Percentiles rank a stretch among this genome's conserved stretches.
These are phyloP conservation scores for Oryza glaberrima DNA, from an alignment of 176 grass and related monocot genomes.

Conservation along the genomic window DNA sequence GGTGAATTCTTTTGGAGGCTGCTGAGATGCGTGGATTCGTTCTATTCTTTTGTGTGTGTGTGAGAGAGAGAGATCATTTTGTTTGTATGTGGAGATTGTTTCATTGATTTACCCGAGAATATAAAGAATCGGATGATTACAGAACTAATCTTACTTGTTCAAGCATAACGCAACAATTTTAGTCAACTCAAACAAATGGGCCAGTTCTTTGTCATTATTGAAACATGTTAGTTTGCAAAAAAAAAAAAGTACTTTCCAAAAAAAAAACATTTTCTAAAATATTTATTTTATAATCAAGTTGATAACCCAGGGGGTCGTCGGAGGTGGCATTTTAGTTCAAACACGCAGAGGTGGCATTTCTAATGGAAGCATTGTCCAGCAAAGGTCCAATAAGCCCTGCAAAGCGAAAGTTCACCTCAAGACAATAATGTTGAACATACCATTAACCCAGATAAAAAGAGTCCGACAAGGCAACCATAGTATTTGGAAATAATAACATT, in stretches of 20 bases:
- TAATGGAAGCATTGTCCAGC: no score
- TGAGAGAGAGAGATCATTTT: neutral
- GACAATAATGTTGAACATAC: slow-evolving; percentile 19
- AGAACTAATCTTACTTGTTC: neutral
- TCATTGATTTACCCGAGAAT: neutral
- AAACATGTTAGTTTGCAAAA: no score
- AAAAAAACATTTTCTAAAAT: no score
- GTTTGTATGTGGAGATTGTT: slow-evolving; percentile 6
- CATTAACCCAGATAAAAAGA: slow-evolving; percentile 32
- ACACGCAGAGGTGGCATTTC: no score
- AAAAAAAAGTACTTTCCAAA: no score
- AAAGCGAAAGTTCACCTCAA: neutral
- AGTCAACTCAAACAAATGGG: no score
- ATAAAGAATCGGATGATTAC: slow-evolving; percentile 8
- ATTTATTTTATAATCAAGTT: no score
- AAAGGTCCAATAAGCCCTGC: no score
- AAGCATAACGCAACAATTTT: neutral
- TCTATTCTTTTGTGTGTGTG: slow-evolving; percentile 40
- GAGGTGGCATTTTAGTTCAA: no score
- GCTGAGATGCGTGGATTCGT: slow-evolving; percentile 28
- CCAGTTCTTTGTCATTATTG: no score
- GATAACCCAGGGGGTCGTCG: no score
- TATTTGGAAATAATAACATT: slow-evolving; percentile 21
- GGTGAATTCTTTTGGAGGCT: slow-evolving; percentile 23
- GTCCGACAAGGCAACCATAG: slow-evolving; percentile 30